These are phyloP conservation scores for Pulveroboletus sp. DNA, from an alignment of 768 basidiomycete species.

Conservation along the genomic window DNA sequence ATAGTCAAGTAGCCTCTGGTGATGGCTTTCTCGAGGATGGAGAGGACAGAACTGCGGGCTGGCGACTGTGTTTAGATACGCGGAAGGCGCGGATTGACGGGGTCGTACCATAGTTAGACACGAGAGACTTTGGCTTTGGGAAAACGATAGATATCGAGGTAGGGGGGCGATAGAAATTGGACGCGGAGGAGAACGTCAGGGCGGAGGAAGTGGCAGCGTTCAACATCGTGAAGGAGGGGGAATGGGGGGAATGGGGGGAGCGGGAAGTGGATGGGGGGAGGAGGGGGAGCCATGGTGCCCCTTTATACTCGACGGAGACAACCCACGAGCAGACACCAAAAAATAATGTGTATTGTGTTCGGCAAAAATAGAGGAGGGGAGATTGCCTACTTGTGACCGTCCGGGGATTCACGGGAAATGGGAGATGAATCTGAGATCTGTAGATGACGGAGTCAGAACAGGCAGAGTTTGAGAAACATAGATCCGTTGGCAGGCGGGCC, in stretches of 20 bases:
- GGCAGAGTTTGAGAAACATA: slow-evolving; percentile 30
- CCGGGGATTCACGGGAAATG: slow-evolving; percentile 34
- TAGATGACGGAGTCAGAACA: slow-evolving; percentile 26
- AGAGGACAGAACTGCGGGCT: slow-evolving; percentile 62
- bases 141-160: slow-evolving; percentile 29
- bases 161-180: slow-evolving; percentile 33
- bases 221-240: slow-evolving; percentile 21
- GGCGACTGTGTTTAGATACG: slow-evolving; percentile 6
- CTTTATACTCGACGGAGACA: slow-evolving; percentile 31
- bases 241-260: neutral
- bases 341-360: slow-evolving; percentile 25
- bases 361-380: slow-evolving; percentile 32
- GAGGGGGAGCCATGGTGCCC: slow-evolving; percentile 12
- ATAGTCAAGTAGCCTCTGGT: slow-evolving; percentile 58
- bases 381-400: slow-evolving; percentile 32
- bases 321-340: slow-evolving; percentile 25
- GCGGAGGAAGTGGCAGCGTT: slow-evolving; percentile 31
- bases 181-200: slow-evolving; percentile 28
- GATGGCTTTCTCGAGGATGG: slow-evolving; percentile 58
- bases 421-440: slow-evolving; percentile 30
- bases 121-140: slow-evolving; percentile 28
- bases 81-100: neutral
- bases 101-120: slow-evolving; percentile 27
- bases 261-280: slow-evolving; percentile 12
- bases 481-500: slow-evolving; percentile 26